These are phyloP conservation scores for Pseudisothecium myosuroides DNA, from an alignment of 225 moss, liverwort and hornwort genomes.

Conservation along the genomic window DNA sequence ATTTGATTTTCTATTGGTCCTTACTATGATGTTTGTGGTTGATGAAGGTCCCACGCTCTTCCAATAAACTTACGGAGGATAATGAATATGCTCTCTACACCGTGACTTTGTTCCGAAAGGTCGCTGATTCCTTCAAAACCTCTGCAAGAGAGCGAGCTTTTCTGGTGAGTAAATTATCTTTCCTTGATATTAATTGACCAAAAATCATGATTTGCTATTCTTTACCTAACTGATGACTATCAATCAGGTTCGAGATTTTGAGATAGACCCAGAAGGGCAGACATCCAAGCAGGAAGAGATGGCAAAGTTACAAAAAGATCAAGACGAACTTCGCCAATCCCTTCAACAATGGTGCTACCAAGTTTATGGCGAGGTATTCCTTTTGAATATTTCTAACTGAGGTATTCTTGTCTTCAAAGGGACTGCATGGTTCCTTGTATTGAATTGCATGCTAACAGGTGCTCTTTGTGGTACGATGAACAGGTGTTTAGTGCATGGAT, in stretches of 20 bases:
- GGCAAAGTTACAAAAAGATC: slow-evolving; percentile 52
- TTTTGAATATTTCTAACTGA: neutral
- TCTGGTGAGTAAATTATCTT: slow-evolving; percentile 36
- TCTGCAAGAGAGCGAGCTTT: slow-evolving; percentile 70
- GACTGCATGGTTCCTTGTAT: neutral
- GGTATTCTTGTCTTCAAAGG: neutral
- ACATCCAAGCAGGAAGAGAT: slow-evolving; percentile 61
- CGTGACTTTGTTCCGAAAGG: slow-evolving; percentile 77
- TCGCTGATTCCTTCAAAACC: slow-evolving; percentile 80
- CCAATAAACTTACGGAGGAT: slow-evolving; percentile 75
- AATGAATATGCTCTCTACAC: slow-evolving; percentile 88
- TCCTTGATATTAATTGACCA: neutral
- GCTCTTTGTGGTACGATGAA: neutral
- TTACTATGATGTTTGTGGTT: slow-evolving; percentile 5
- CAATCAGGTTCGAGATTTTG: slow-evolving; percentile 73
- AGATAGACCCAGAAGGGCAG: slow-evolving; percentile 62
- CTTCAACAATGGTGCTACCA: slow-evolving; percentile 96
- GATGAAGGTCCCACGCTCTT: slow-evolving; percentile 78
- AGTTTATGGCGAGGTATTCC: slow-evolving; percentile 81
- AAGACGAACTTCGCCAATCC: slow-evolving; percentile 56
- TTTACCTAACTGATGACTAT: neutral
- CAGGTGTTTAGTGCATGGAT: slow-evolving; percentile 95
- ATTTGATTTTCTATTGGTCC: neutral
- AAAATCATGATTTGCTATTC: neutral
- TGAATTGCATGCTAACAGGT: neutral